Evolutionary conservation across 2,329 filamentous ascomycete species (phyloP), one percentile per base, ranked within the genome.

Genomic region (Botrytis deweyae): DNA sequence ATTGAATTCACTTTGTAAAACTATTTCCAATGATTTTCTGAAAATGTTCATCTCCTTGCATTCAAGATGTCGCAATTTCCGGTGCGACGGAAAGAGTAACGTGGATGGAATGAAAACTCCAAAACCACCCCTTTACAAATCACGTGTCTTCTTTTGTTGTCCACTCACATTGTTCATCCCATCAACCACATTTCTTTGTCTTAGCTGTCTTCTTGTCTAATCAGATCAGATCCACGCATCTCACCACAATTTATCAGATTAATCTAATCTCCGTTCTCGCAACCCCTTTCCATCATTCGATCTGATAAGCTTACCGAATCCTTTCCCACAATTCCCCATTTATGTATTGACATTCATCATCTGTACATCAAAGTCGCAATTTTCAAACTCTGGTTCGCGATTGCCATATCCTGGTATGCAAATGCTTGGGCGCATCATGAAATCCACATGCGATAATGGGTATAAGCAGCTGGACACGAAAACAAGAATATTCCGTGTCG

Each of bases 141-240:
- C 59, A 62, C 59, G 59, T 62, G 59, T 3, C 33, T 0, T 14
- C 9, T n/a, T 14, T 25, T 2, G n/a, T 62, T 61, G 14, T 14
- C 22, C 33, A 62, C 18, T 25, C 20, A 38, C 10, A 25, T 38
- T 62, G 9, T 38, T 22, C 20, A 62, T 38, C 10, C 33, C 33
- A 33, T 20, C 33, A 58, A 29, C n/a, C n/a, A 8, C 9, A 62
- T 18, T n/a, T n/a, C 61, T 18, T 63, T 42, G 10, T 63, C 25
- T 63, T 22, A 9, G 5, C 38, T 38, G 38, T 36, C 36, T 3
- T n/a, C 36, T 62, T 6, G 44, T 49, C 40, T 16, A 4, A 66
- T 66, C 63, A 66, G 42, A 65, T 65, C 42, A 65, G n/a, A 29
- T 49, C 29, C 36, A 49, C 29, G 7, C n/a, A 65, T 49, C 40